Evolutionary conservation across 225 moss, liverwort and hornwort species (phyloP).

Genomic region (Ulota crispa): DNA sequence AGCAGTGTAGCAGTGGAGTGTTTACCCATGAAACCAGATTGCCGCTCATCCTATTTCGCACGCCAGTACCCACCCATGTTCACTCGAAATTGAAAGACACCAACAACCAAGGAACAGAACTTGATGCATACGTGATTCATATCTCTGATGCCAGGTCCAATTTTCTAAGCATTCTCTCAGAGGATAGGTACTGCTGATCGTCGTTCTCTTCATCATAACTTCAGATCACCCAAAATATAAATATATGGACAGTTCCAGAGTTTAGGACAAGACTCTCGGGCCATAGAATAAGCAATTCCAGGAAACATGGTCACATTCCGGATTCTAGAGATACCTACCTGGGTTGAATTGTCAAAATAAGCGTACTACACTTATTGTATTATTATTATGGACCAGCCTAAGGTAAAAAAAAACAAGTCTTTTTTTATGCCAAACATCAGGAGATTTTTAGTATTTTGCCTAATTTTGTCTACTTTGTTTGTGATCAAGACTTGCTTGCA

Average conservation of each 20-base stretch:
- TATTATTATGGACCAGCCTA: no score
- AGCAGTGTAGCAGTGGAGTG: background rate
- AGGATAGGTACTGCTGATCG: background rate
- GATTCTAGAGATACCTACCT: background rate
- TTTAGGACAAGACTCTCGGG: background rate
- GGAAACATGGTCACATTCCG: background rate
- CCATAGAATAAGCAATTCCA: background rate
- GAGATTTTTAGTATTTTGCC: no score
- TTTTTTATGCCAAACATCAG: no score
- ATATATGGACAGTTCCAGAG: background rate
- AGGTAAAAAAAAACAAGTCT: no score
- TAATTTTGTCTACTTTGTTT: no score
- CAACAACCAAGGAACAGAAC: slow-evolving; percentile 15
- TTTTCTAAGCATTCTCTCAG: background rate
- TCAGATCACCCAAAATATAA: background rate
- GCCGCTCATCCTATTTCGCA: slow-evolving; percentile 63
- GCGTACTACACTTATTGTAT: no score
- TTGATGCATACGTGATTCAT: background rate
- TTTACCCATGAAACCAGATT: slow-evolving; percentile 57
- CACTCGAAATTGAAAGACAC: slow-evolving; percentile 15
- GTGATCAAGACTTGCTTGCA: no score
- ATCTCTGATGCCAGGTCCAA: background rate
- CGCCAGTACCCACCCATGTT: slow-evolving; percentile 42
- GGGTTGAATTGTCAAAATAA: no score
- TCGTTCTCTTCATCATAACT: background rate